A percentile compares a stretch with the other conserved stretches of the same genome.
phyloP scores from a whole-genome alignment of 495 filamentous ascomycete genomes.

The Aspergillus carlsbadensis region DNA sequence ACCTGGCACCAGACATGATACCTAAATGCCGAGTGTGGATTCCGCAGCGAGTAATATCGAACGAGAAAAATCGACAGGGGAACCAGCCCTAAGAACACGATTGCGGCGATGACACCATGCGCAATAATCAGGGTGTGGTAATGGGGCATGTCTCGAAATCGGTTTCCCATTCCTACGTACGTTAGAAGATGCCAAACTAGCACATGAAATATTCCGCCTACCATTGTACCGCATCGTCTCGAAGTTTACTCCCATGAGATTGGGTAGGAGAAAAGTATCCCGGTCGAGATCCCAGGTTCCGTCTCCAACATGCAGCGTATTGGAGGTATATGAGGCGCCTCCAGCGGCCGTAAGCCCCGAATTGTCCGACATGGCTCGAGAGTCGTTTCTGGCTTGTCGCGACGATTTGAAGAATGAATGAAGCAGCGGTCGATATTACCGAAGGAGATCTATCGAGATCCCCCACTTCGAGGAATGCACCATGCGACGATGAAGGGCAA shows the following conservation, averaged over 20 bases:
- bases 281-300: slow-evolving; percentile 84
- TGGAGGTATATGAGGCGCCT: slow-evolving; percentile 77
- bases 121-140: slow-evolving; percentile 79
- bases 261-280: slow-evolving; percentile 86
- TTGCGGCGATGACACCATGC: slow-evolving; percentile 82
- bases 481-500: slow-evolving; percentile 36
- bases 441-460: slow-evolving; percentile 50
- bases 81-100: slow-evolving; percentile 83
- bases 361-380: slow-evolving; percentile 39
- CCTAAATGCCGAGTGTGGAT: slow-evolving; percentile 65
- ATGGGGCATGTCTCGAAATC: slow-evolving; percentile 69
- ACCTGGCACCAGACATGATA: slow-evolving; percentile 86
- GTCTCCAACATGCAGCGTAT: slow-evolving; percentile 83
- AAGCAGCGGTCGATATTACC: slow-evolving; percentile 30
- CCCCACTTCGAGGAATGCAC: slow-evolving; percentile 48
- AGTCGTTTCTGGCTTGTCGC: slow-evolving; percentile 1
- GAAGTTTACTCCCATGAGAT: slow-evolving; percentile 83
- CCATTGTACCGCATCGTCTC: slow-evolving; percentile 97
- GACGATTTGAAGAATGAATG: slow-evolving; percentile 13
- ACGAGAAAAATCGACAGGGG: slow-evolving; percentile 74
- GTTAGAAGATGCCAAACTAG: slow-evolving; percentile 1
- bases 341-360: slow-evolving; percentile 69
- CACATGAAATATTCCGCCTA: slow-evolving; percentile 35
- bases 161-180: slow-evolving; percentile 82
- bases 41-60: slow-evolving; percentile 66